Evolutionary conservation across 2,329 filamentous ascomycete species (phyloP), one percentile per base, ranked within the genome.

Genomic region (Nothomitra cinnamomea): DNA sequence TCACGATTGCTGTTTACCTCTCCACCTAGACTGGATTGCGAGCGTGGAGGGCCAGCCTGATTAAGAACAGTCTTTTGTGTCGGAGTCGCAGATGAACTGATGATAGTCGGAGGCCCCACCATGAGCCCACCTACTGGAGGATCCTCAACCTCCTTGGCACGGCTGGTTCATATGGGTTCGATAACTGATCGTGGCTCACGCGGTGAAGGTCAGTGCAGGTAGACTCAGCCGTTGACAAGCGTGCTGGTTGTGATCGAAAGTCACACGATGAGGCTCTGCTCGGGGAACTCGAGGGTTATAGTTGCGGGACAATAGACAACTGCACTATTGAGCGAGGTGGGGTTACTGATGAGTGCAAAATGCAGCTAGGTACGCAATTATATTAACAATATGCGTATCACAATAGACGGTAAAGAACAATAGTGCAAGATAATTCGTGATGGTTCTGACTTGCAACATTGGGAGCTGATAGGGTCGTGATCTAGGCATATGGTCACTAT

Each of bases 11-110:
- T 56, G 49, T 61, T 59, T 45, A 54, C 59, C 57, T 58, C 64
- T 54, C 65, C 63, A 60, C 60, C 62, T 60, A 66, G 65, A 56
- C 64, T 61, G 53, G 67, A 67, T 55, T 65, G 61, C 56, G 66
- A 68, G 61, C 66, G 66, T 38, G 45, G 19, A 32, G 52, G 38
- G 21, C 13, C 15, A 19, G 13, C 52, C 15, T 53, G 25, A 7
- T n/a, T 32, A 24, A 49, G 45, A 21, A 49, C 45, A 5, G 45
- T 49, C 45, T 49, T 49, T 17, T 49, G 45, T n/a, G 45, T 49
- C 24, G 45, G 45, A 10, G 45, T 49, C 45, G 45, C 45, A 35
- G 45, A 49, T 10, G 45, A 49, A 49, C 45, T 35, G 2, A 35
- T 32, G 28, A 49, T 49, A 17, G 15, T 49, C 6, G 45, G 25